A percentile compares a stretch with the other conserved stretches of the same genome.
Conservation (phyloP, 257 asterid species). For the Gynochthodes officinalis region DNA sequence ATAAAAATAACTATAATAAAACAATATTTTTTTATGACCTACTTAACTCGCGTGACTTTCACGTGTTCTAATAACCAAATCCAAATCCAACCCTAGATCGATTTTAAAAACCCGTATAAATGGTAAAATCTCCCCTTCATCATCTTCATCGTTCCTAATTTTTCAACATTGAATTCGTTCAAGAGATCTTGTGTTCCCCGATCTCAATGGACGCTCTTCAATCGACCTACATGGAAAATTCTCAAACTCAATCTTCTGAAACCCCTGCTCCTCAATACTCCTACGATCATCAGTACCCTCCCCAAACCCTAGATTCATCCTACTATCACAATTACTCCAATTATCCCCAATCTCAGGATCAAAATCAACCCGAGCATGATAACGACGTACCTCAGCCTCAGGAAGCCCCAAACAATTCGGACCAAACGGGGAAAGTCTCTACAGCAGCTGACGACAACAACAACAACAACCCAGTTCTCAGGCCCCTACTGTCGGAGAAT, state of each 20-base stretch:
- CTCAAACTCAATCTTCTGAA: constrained; percentile 41
- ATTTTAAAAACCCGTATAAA: too few species aligned
- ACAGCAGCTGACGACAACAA: neutral
- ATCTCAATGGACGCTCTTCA: constrained; percentile 63
- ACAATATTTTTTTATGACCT: too few species aligned
- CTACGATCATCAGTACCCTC: constrained; percentile 25
- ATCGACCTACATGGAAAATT: constrained; percentile 47
- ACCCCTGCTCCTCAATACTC: constrained; percentile 28
- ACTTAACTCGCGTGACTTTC: too few species aligned
- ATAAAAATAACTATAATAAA: too few species aligned
- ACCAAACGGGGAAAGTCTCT: constrained; percentile 19
- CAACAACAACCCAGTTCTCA: constrained; percentile 27
- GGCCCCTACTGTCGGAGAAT: constrained; percentile 57
- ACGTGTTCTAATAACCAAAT: too few species aligned
- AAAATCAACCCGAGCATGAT: neutral
- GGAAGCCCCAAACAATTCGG: neutral
- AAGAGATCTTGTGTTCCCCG: neutral
- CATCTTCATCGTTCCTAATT: too few species aligned
- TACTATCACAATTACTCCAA: constrained; percentile 11
- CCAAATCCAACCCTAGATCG: too few species aligned
- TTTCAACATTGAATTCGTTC: neutral
- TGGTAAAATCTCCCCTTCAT: too few species aligned
- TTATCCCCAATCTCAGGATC: constrained; percentile 17
- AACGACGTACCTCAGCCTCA: neutral
- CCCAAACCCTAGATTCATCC: constrained; percentile 55